phyloP scores from a whole-genome alignment of 2,329 filamentous ascomycete species.

The Epichloe hybrida region DNA sequence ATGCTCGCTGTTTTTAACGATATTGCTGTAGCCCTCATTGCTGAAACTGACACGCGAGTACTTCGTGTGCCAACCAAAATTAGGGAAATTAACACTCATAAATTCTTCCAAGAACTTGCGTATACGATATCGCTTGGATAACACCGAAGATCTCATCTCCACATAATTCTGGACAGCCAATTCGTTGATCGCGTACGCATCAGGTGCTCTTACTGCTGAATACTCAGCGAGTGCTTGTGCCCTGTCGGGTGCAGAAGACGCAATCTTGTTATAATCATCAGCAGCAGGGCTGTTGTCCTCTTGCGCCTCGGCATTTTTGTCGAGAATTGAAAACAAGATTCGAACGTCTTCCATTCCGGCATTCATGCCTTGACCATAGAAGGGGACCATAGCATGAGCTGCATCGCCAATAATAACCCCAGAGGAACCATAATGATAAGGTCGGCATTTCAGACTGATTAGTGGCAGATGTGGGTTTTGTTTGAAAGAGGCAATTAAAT shows the following conservation, averaged over 20 bases:
- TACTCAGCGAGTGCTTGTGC: slow-evolving; percentile 60
- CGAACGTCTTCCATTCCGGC: slow-evolving; percentile 89
- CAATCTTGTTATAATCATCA: slow-evolving; percentile 19
- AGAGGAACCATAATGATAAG: slow-evolving; percentile 66
- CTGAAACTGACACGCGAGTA: slow-evolving; percentile 89
- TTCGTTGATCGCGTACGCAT: slow-evolving; percentile 84
- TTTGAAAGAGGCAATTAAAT: slow-evolving; percentile 61
- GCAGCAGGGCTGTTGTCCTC: slow-evolving; percentile 27
- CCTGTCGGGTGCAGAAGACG: slow-evolving; percentile 41
- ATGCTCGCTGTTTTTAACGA: slow-evolving; percentile 53
- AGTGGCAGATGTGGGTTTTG: slow-evolving; percentile 81
- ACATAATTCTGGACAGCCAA: slow-evolving; percentile 82
- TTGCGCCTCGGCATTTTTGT: slow-evolving; percentile 42
- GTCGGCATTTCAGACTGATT: slow-evolving; percentile 84
- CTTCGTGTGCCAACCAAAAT: slow-evolving; percentile 78
- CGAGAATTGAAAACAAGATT: slow-evolving; percentile 70
- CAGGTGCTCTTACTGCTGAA: slow-evolving; percentile 56
- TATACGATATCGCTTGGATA: slow-evolving; percentile 60
- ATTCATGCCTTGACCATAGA: slow-evolving; percentile 98
- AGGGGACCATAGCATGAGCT: slow-evolving; percentile 94
- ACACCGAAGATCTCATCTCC: slow-evolving; percentile 84
- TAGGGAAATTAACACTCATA: slow-evolving; percentile 56
- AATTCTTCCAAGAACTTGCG: slow-evolving; percentile 81
- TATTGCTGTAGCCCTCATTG: slow-evolving; percentile 80
- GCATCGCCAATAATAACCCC: slow-evolving; percentile 86